A percentile compares a stretch with the other conserved stretches of the same genome.
phyloP scores from a whole-genome alignment of 495 filamentous ascomycete species.

The Penicillium cinerascens region DNA sequence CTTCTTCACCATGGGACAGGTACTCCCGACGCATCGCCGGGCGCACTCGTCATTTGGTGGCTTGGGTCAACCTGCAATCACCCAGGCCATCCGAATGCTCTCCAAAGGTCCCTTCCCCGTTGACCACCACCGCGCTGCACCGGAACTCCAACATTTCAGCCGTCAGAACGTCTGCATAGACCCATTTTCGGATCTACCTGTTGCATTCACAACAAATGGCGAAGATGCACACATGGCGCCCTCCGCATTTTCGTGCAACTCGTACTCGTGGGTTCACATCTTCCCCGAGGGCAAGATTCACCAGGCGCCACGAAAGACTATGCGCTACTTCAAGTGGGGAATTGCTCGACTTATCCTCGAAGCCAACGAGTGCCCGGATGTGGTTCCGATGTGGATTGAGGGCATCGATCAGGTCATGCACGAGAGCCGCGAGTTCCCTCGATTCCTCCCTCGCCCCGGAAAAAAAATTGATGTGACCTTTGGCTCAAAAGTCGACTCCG shows the following conservation, averaged over 20 bases:
- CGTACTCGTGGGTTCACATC: slow-evolving; percentile 83
- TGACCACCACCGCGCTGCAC: slow-evolving; percentile 33
- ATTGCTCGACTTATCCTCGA: slow-evolving; percentile 86
- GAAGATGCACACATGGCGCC: slow-evolving; percentile 56
- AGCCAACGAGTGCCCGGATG: slow-evolving; percentile 71
- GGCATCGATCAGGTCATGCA: slow-evolving; percentile 83
- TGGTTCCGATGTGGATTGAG: slow-evolving; percentile 93
- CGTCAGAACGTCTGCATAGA: slow-evolving; percentile 44
- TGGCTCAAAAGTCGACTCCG: slow-evolving; percentile 47
- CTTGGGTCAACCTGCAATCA: slow-evolving; percentile 85
- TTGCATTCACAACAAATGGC: slow-evolving; percentile 49
- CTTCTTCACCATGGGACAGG: slow-evolving; percentile 86
- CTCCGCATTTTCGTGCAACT: slow-evolving; percentile 57
- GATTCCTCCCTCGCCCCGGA: slow-evolving; percentile 72
- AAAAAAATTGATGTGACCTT: slow-evolving; percentile 74
- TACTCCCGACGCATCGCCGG: slow-evolving; percentile 79
- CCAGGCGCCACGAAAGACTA: slow-evolving; percentile 70
- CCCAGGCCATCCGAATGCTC: slow-evolving; percentile 78
- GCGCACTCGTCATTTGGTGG: slow-evolving; percentile 67
- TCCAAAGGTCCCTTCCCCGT: slow-evolving; percentile 58
- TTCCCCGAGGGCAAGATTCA: slow-evolving; percentile 95
- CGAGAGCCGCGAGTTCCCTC: slow-evolving; percentile 72
- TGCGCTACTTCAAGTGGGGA: slow-evolving; percentile 99
- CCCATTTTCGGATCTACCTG: slow-evolving; percentile 45
- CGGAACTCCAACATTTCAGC: slow-evolving; percentile 38